phyloP scores from a whole-genome alignment of 345 rosid species.

The Aquilaria yunnanensis region DNA sequence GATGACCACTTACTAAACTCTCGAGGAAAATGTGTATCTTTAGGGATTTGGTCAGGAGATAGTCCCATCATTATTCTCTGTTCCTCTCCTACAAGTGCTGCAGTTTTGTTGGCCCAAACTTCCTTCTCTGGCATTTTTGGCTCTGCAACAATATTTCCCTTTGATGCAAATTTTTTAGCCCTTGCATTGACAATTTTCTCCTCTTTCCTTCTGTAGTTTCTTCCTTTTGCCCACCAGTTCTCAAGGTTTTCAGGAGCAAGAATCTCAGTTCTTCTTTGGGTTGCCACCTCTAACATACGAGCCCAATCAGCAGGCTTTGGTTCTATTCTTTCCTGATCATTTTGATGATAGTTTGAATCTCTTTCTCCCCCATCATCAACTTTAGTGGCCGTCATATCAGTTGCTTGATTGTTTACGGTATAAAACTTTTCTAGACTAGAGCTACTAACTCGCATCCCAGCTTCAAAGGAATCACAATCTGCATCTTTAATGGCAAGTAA shows the following conservation, averaged over 20 bases:
- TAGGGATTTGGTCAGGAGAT: constrained; percentile 26
- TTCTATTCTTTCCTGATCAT: constrained; percentile 27
- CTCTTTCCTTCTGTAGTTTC: constrained; percentile 71
- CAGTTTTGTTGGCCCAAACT: constrained; percentile 13
- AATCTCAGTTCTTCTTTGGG: constrained; percentile 84
- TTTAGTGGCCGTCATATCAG: constrained; percentile 22
- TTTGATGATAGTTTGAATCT: constrained; percentile 13
- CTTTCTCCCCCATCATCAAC: constrained; percentile 19
- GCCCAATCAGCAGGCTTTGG: constrained; percentile 67
- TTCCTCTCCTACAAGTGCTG: constrained; percentile 25
- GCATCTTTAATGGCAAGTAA: constrained; percentile 48
- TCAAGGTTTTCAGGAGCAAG: constrained; percentile 92
- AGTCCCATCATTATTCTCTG: constrained; percentile 25
- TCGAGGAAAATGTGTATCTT: constrained; percentile 15
- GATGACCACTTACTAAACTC: constrained; percentile 24
- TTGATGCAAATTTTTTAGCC: constrained; percentile 18
- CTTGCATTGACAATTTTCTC: constrained; percentile 31
- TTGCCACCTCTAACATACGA: constrained; percentile 58
- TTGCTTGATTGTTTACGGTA: constrained; percentile 29
- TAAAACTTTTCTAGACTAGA: constrained; percentile 20
- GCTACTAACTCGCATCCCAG: constrained; percentile 23
- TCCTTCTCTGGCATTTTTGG: constrained; percentile 20
- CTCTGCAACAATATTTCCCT: constrained; percentile 16
- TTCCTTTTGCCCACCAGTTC: constrained; percentile 92
- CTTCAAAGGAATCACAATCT: constrained; percentile 33